Conservation (phyloP, 192 early-diverging fungal genomes). For the Haplosporangium gracile region DNA sequence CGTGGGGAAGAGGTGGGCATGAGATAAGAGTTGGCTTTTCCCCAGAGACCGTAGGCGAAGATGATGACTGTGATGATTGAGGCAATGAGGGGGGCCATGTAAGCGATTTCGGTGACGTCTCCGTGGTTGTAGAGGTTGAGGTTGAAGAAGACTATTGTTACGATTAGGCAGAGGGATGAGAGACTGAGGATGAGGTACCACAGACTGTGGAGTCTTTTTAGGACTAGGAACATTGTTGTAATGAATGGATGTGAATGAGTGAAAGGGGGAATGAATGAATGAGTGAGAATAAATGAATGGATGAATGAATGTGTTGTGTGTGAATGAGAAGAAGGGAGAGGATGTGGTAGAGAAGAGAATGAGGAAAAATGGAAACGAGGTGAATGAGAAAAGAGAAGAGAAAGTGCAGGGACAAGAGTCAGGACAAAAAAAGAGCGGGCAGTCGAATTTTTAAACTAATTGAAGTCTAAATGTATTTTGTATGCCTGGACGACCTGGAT, state of each 20-base stretch:
- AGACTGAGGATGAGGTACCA: slow-evolving; percentile 8
- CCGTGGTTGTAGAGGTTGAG: neutral
- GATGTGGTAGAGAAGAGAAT: neutral
- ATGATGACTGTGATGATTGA: neutral
- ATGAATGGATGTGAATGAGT: neutral
- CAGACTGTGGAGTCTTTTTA: slow-evolving; percentile 1
- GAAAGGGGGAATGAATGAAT: neutral
- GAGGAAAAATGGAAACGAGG: neutral
- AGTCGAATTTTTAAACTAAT: too few species aligned
- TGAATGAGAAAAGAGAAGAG: neutral
- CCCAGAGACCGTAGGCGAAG: slow-evolving; percentile 23
- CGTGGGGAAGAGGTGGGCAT: slow-evolving; percentile 14
- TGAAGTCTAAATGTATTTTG: too few species aligned
- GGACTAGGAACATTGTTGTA: neutral
- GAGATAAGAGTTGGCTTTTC: slow-evolving; percentile 10
- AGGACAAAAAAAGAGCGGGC: neutral
- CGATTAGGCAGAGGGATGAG: neutral
- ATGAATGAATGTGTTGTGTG: neutral
- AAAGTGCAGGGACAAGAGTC: too few species aligned
- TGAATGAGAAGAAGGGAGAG: neutral
- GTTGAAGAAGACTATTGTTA: neutral
- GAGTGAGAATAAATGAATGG: neutral
- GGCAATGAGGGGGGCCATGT: neutral
- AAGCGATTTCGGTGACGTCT: fast-evolving
- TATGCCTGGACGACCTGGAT: too few species aligned